phyloP scores from a whole-genome alignment of 1,139 yeast genomes.

The Diutina catenulata region DNA sequence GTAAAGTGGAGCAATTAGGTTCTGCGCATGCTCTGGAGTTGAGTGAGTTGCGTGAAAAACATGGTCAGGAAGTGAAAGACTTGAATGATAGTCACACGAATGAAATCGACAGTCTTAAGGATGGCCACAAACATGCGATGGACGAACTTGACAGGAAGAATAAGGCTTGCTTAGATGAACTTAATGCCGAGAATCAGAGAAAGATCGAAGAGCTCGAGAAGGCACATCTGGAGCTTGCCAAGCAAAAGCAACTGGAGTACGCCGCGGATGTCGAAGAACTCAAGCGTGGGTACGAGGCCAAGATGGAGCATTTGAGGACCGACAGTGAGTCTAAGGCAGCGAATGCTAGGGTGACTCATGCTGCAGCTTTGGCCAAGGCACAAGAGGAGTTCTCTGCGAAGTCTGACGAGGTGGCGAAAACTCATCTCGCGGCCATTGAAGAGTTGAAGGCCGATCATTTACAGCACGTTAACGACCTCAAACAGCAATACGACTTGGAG shows the following conservation, averaged over 20 bases:
- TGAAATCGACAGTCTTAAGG: slow-evolving; percentile 6
- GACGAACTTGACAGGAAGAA: slow-evolving; percentile 5
- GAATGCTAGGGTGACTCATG: background rate
- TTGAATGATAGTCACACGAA: slow-evolving; percentile 7
- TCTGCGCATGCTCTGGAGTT: slow-evolving; percentile 5
- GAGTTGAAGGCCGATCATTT: background rate
- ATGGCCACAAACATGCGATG: slow-evolving; percentile 6
- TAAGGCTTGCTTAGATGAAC: slow-evolving; percentile 1
- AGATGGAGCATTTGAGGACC: background rate
- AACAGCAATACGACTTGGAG: too few species aligned
- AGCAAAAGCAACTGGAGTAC: background rate
- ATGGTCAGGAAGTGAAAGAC: background rate
- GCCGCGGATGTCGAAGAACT: slow-evolving; percentile 5
- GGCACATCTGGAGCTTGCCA: background rate
- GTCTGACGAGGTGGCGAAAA: background rate
- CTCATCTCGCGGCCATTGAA: background rate
- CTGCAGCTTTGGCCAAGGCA: too few species aligned
- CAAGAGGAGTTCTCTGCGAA: background rate
- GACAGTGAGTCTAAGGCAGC: background rate
- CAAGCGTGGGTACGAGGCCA: slow-evolving; percentile 1
- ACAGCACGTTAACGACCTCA: background rate
- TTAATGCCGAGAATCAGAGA: slow-evolving; percentile 5
- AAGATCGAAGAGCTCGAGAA: background rate
- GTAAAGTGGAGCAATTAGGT: slow-evolving; percentile 6
- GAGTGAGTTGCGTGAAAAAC: background rate